Percentiles rank a stretch among this genome's conserved stretches.
phyloP scores from a whole-genome alignment of 2,329 filamentous ascomycete genomes.

The Xylaria polymorpha region DNA sequence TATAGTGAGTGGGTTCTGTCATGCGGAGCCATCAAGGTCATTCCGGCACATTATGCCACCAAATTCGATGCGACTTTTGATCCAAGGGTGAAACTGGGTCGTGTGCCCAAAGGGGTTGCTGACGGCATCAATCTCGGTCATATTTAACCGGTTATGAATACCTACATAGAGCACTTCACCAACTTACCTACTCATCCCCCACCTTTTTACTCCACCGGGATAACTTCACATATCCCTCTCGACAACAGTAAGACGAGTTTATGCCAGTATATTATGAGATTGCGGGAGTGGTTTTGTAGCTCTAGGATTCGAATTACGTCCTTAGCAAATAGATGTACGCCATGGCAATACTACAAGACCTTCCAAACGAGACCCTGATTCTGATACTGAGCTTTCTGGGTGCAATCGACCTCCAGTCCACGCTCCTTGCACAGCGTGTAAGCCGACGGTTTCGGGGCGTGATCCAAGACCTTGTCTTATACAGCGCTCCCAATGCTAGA shows the following conservation, averaged over 20 bases:
- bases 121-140: slow-evolving; percentile 8
- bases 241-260: background rate
- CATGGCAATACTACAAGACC: slow-evolving; percentile 32
- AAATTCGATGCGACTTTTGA: background rate
- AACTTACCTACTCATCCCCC: background rate
- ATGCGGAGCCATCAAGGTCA: background rate
- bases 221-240: background rate
- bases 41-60: background rate
- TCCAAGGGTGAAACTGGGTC: background rate
- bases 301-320: background rate
- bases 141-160: slow-evolving; percentile 11
- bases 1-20: background rate
- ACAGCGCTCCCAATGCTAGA: background rate
- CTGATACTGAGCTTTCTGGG: slow-evolving; percentile 32
- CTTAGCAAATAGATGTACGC: background rate
- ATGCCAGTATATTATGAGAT: background rate
- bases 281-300: background rate
- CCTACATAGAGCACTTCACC: too few relatives aligned
- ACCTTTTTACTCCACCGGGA: slow-evolving; percentile 13
- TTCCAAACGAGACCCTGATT: slow-evolving; percentile 33
- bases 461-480: slow-evolving; percentile 21
- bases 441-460: slow-evolving; percentile 28
- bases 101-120: background rate
- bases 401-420: slow-evolving; percentile 27
- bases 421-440: slow-evolving; percentile 32